phyloP scores from a whole-genome alignment of 306 rosid species.

The Quercus glauca region DNA sequence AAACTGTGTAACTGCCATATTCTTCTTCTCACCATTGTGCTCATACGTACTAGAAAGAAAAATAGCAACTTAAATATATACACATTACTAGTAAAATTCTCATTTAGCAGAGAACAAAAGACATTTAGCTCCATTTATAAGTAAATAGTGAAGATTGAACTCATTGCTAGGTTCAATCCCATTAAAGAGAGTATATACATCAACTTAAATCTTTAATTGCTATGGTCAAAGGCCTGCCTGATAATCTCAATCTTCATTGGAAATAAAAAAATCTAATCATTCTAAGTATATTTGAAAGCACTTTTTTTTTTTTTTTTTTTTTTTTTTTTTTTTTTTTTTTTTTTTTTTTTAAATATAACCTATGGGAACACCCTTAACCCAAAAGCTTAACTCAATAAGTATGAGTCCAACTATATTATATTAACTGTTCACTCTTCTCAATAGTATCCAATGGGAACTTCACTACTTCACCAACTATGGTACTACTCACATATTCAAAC shows the following conservation, averaged over 20 bases:
- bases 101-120: not conserved
- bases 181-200: no score
- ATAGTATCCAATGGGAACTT: no score
- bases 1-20: conserved; percentile 96
- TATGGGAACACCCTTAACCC: no score
- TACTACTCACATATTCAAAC: no score
- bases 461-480: no score
- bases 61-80: not conserved
- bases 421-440: no score
- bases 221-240: not conserved
- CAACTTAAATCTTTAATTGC: not conserved
- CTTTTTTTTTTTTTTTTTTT: no score
- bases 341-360: no score
- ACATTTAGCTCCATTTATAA: not conserved
- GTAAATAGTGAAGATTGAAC: not conserved
- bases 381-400: no score
- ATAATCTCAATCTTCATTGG: not conserved
- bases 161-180: not conserved
- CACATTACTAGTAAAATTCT: not conserved
- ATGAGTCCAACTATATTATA: no score
- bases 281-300: no score
- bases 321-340: no score
- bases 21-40: conserved; percentile 77
- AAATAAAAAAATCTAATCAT: not conserved
- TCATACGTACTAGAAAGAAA: conserved; percentile 57